A percentile compares a stretch with the other conserved stretches of the same genome.
Conservation (phyloP, 179 eudicot species). For the Heliamphora pulchella region DNA sequence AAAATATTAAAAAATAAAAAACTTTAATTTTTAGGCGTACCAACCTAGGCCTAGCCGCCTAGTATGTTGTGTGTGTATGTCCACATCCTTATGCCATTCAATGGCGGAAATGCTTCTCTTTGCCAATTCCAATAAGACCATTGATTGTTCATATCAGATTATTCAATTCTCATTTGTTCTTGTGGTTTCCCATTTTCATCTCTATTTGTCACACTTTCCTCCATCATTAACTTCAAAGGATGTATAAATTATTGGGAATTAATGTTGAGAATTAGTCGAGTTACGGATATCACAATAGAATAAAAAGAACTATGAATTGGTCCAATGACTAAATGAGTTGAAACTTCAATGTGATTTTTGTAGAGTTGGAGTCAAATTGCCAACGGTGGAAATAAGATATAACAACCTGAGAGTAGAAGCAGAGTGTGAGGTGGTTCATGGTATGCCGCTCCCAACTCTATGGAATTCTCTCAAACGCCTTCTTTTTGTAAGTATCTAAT, state of each 20-base stretch:
- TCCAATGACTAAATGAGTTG: background rate
- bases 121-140: too few species aligned
- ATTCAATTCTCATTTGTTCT: background rate
- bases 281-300: too few species aligned
- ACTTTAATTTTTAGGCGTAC: too few species aligned
- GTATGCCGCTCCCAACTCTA: conserved; percentile 85
- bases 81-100: too few species aligned
- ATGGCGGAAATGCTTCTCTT: too few species aligned
- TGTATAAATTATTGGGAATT: too few species aligned
- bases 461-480: conserved; percentile 67
- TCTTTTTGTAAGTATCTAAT: conserved; percentile 34
- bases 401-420: conserved; percentile 56
- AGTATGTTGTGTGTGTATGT: too few species aligned
- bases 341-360: background rate
- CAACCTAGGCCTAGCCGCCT: too few species aligned
- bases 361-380: conserved; percentile 62
- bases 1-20: too few species aligned
- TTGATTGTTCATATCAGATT: background rate
- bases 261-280: too few species aligned
- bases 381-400: conserved; percentile 58
- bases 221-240: background rate
- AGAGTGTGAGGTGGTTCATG: conserved; percentile 68
- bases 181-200: background rate
- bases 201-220: background rate
- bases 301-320: background rate